phyloP scores from a whole-genome alignment of 257 asterid genomes.

The Rauvolfia tetraphylla region DNA sequence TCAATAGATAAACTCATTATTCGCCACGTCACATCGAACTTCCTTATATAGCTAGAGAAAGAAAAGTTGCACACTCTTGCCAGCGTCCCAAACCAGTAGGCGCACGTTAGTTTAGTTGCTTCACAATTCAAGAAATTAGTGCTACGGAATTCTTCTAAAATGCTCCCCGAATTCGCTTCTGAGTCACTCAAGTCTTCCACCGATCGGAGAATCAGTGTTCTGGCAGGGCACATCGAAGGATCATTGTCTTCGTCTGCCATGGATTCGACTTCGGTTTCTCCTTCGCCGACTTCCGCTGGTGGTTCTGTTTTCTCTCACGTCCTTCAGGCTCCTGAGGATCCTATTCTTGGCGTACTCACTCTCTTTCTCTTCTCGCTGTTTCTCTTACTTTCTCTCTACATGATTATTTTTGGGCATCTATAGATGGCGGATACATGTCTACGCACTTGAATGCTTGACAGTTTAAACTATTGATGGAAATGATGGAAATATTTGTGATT shows the following conservation, averaged over 20 bases:
- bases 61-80: background rate
- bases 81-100: background rate
- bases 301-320: constrained; percentile 66
- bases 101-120: background rate
- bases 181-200: constrained; percentile 32
- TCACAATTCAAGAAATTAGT: background rate
- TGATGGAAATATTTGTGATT: background rate
- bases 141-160: constrained; percentile 21
- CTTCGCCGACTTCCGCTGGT: constrained; percentile 58
- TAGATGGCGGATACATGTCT: background rate
- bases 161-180: constrained; percentile 39
- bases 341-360: constrained; percentile 80
- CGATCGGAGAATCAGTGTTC: constrained; percentile 66
- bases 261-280: constrained; percentile 33
- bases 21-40: background rate
- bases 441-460: background rate
- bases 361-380: background rate
- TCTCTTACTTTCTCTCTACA: background rate
- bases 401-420: background rate
- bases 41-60: background rate
- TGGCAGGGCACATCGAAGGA: constrained; percentile 58
- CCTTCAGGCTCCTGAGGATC: constrained; percentile 90
- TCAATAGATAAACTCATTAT: background rate
- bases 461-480: background rate
- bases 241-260: constrained; percentile 22